Evolutionary conservation across 768 basidiomycete species (phyloP), one percentile per base, ranked within the genome.

Genomic region (Pleurotus citrinopileatus): DNA sequence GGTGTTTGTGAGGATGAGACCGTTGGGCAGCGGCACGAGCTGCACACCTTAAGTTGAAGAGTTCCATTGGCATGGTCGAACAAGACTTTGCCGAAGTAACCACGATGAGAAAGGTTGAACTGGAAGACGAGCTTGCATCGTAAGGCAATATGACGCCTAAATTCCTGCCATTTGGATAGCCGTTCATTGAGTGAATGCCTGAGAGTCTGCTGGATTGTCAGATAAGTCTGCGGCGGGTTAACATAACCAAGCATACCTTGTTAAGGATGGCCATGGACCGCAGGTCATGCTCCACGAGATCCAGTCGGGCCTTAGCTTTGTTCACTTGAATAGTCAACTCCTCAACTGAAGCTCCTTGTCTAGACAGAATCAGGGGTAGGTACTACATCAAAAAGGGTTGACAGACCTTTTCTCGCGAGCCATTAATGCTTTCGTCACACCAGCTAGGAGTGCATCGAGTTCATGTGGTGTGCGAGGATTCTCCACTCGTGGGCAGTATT

Each of bases 91-190:
- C 94, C 94, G 59, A 81, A 89, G 73, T 94, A 94, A 5, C 90
- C 92, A 61, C 97, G 89, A 58, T 87, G 81, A 10, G 85, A 84
- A 17, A 97, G 83, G 66, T 95, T 86, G 61, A 78, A 85, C 17
- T 82, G 79, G 73, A 98, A 97, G 36, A 89, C 83, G 25, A 86
- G 74, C 63, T 91, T 86, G 82, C 90, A 89, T 13, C 91, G 84
- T 25, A 93, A 74, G n/a, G 93, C 89, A 58, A 94, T 94, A 62
- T 92, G 88, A 8, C 83, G 79, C 48, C 95, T 83, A 75, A 95
- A 95, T 53, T 90, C 84, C 53, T 89, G 81, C 95, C 96, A 98
- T 61, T 82, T 82, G 15, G 73, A 67, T 52, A 87, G 68, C 19
- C 95, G 91, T 12, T 74, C 63, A 19, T 79, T 67, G 34, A 94